Evolutionary conservation across 1,139 yeast species (phyloP).

Genomic region (Scheffersomyces illinoinensis): DNA sequence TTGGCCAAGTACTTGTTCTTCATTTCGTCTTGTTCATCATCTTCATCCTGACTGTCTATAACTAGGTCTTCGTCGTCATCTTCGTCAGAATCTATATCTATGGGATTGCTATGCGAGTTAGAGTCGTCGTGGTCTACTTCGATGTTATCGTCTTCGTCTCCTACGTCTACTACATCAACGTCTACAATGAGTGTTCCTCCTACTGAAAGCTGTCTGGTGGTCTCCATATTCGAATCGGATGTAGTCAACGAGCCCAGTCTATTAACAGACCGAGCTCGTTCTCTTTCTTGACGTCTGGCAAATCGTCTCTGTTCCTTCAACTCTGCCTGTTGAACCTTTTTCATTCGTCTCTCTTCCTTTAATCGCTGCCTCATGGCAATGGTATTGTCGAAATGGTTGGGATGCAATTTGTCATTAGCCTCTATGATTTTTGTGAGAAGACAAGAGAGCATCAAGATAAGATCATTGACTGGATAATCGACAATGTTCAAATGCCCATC

Average conservation of each 20-base stretch:
- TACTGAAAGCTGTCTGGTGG: background rate
- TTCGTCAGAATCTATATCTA: slow-evolving; percentile 8
- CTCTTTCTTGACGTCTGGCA: slow-evolving; percentile 13
- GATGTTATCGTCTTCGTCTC: slow-evolving; percentile 13
- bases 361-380: slow-evolving; percentile 47
- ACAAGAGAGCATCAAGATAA: slow-evolving; percentile 82
- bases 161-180: slow-evolving; percentile 8
- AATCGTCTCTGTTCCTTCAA: slow-evolving; percentile 8
- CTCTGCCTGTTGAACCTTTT: slow-evolving; percentile 22
- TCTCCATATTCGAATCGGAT: background rate
- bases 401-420: slow-evolving; percentile 85
- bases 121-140: slow-evolving; percentile 11
- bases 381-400: slow-evolving; percentile 62
- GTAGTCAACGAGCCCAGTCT: background rate
- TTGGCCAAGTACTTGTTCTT: slow-evolving; percentile 64
- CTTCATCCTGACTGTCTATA: slow-evolving; percentile 25
- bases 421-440: slow-evolving; percentile 82
- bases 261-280: slow-evolving; percentile 5
- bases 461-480: slow-evolving; percentile 77
- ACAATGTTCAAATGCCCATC: slow-evolving; percentile 76
- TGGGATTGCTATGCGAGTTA: slow-evolving; percentile 5
- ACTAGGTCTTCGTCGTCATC: slow-evolving; percentile 14
- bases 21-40: slow-evolving; percentile 47
- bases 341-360: slow-evolving; percentile 37
- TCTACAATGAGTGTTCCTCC: background rate